Evolutionary conservation across 352 stramenopile species (phyloP), one percentile per base, ranked within the genome.

Genomic region (Pseudoperonospora humuli): DNA sequence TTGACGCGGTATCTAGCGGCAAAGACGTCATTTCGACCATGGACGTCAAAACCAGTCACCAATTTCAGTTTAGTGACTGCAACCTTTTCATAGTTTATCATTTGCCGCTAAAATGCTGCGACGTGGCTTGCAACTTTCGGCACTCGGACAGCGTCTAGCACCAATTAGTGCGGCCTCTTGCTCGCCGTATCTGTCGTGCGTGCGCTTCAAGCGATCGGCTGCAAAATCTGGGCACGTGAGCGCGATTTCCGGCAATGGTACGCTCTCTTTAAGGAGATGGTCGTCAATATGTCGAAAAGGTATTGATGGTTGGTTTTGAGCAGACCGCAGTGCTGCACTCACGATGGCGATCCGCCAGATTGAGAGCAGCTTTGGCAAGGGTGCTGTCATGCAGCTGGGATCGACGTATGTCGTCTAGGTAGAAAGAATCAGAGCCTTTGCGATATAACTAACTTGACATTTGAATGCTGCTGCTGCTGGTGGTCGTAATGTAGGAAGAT

Each of bases 371-470:
- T 98, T 98, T 58, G 95, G 95, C 40, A 92, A 96, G 39, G 96
- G 96, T n/a, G 84, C 87, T 0, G 94, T 99, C 36, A 96, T 98
- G 66, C 93, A 97, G 46, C 66, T 99, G 17, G 96, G 95, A 3
- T 93, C 96, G 20, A 92, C 84, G 61, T 79, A 78, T 14, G 54
- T 23, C 0, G 8, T 3, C 14, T 35, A 3, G 13, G 15, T 14
- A 0, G 8, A 6, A 13, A 39, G 37, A 28, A 34, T 23, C 45
- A 14, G 15, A 7, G 3, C 18, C 6, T 7, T 44, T 36, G 23
- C 28, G 40, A 33, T 29, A 43, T 46, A 53, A 33, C 26, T 44
- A n/a, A n/a, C n/a, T n/a, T n/a, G n/a, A n/a, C n/a, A n/a, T n/a
- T n/a, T n/a, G n/a, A n/a, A n/a, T n/a, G n/a, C n/a, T n/a, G n/a